Base-by-base conservation (phyloP, 2,329 filamentous ascomycete species). In the Phyllosticta citriasiana region DNA sequence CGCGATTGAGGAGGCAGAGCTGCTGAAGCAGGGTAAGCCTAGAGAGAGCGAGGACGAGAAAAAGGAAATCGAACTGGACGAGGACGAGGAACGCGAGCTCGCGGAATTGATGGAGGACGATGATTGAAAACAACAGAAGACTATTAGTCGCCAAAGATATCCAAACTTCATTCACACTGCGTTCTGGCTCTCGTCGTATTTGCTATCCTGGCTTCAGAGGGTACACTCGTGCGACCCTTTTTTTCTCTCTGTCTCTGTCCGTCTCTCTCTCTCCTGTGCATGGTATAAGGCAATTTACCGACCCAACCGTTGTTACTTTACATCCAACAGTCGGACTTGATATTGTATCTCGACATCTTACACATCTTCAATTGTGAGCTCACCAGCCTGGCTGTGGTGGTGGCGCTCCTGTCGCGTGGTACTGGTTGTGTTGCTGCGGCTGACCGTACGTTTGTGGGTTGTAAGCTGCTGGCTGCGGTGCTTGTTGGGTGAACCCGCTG, bases 1-100 rank as follows among this genome's bases (percentile, higher is more conserved):
- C 63, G 82, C 82, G 2, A 75, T 76, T 30, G 77, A 77, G 50
- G 76, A 79, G 54, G 73, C 80, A 53, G 79, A 84, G 64, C 79
- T 81, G 66, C 76, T 72, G 52, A 68, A 77, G 27, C 73, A 78
- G 61, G 73, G 77, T 53, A 76, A 77, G 61, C 73, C 78, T 57
- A 74, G 78, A 53, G 79, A 79, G 57, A 70, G 77, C 57, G 74
- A 76, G 58, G 73, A 78, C 30, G 73, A 77, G 62, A 76, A 76
- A 58, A 81, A 82, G 59, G 77, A 79, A 5, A 72, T 77, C 50
- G 63, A 86, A 69, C 77, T 97, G 74, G 96, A 91, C 4, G 88
- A 84, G 12, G 93, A 97, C 67, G 94, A 99, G 73, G 93, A 97
- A 74, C 87, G 88, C 4, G 94, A 97, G 73, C 79, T 99, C 65